Percentiles rank a stretch among this genome's conserved stretches.
Evolutionary conservation across 129 eudicot species (phyloP).

Genomic region (Pulicaria dysenterica): DNA sequence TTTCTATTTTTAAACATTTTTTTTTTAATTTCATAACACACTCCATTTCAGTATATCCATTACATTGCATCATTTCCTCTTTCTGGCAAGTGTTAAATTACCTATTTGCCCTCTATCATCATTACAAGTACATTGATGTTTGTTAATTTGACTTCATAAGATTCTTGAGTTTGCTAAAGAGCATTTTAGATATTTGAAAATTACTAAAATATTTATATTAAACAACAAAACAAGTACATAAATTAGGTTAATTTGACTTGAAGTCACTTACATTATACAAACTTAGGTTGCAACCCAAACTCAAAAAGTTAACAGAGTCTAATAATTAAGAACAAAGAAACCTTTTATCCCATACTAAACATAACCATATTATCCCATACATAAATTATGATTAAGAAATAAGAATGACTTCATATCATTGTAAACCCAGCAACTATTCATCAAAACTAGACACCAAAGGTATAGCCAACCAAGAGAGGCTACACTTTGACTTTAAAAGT

Average conservation of each 20-base stretch:
- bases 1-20: neutral
- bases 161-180: neutral
- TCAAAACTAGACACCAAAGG: neutral
- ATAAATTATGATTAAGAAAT: neutral
- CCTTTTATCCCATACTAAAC: neutral
- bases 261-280: neutral
- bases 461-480: neutral
- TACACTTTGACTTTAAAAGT: constrained; percentile 18
- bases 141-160: neutral
- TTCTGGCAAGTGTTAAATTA: neutral
- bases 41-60: neutral
- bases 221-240: neutral
- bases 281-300: neutral
- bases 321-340: constrained; percentile 2
- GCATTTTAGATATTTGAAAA: neutral
- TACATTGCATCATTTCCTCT: neutral
- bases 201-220: neutral
- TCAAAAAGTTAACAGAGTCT: neutral
- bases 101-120: neutral
- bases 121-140: neutral
- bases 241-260: too few species aligned
- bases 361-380: neutral
- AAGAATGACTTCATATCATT: neutral
- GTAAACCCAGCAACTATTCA: neutral
- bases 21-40: neutral